Evolutionary conservation across 345 rosid species (phyloP).

Genomic region (Hibiscus syriacus): DNA sequence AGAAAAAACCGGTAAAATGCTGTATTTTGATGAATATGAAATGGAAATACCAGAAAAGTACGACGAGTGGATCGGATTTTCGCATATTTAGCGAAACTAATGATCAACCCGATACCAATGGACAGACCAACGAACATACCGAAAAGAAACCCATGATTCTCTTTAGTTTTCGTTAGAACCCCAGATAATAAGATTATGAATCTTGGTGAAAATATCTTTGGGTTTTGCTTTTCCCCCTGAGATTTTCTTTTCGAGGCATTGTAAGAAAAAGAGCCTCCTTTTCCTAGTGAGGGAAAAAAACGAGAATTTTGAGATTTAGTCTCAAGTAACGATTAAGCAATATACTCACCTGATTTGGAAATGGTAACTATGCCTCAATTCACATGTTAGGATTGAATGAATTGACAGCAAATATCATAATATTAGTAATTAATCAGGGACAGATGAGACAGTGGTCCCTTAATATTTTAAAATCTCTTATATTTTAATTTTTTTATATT

Average conservation of each 20-base stretch:
- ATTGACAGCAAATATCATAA: too few species aligned
- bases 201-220: neutral
- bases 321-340: too few species aligned
- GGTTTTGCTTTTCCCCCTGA: constrained; percentile 3
- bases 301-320: too few species aligned
- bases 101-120: constrained; percentile 49
- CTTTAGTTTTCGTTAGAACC: neutral
- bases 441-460: too few species aligned
- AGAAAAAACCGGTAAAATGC: neutral
- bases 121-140: constrained; percentile 45
- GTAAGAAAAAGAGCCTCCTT: neutral
- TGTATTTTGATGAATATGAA: neutral
- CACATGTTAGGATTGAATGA: too few species aligned
- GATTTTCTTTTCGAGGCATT: neutral
- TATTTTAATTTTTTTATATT: too few species aligned
- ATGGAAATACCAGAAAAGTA: constrained; percentile 35
- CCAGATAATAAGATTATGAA: neutral
- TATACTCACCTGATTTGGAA: too few species aligned
- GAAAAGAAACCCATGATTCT: constrained; percentile 38
- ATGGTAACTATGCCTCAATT: too few species aligned
- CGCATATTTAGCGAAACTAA: constrained; percentile 54
- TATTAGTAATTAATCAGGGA: too few species aligned
- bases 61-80: constrained; percentile 51
- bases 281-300: neutral
- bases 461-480: too few species aligned